Conservation (phyloP, 2,329 filamentous ascomycete genomes). For the Fusarium hostae region DNA sequence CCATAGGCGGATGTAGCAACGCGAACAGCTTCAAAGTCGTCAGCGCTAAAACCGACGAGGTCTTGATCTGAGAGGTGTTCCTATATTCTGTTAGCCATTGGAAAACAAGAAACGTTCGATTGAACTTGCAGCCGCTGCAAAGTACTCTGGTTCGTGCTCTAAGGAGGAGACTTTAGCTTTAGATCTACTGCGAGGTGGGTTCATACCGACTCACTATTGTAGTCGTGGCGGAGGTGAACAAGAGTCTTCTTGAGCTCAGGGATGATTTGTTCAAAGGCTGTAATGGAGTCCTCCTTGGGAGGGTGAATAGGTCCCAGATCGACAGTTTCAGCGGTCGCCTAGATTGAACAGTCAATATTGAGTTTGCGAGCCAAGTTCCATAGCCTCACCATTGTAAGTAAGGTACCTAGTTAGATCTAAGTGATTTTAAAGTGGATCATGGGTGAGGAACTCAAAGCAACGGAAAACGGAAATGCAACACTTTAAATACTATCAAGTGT, state of each 20-base stretch:
- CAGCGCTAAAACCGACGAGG: conserved; percentile 83
- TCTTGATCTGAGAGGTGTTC: conserved; percentile 71
- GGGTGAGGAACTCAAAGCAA: neutral
- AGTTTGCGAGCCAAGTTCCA: too few relatives aligned
- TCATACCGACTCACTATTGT: conserved; percentile 52
- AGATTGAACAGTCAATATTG: conserved; percentile 3
- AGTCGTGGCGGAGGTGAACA: conserved; percentile 59
- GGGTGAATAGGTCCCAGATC: conserved; percentile 60
- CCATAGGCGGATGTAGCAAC: conserved; percentile 88
- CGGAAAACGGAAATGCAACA: neutral
- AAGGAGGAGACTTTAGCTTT: conserved; percentile 1
- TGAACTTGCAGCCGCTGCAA: conserved; percentile 57
- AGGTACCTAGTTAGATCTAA: neutral
- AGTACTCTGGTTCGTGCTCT: conserved; percentile 67
- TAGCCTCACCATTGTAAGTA: conserved; percentile 30
- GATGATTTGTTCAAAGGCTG: conserved; percentile 60
- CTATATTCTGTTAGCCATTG: neutral
- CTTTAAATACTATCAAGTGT: conserved; percentile 17
- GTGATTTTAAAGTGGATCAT: neutral
- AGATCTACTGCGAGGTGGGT: neutral
- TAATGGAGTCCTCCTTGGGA: conserved; percentile 62
- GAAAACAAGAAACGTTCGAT: neutral
- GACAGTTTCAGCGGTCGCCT: conserved; percentile 66
- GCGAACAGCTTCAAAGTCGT: conserved; percentile 92
- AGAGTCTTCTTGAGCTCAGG: conserved; percentile 63